Base-by-base conservation (phyloP, 495 filamentous ascomycete species). In the Penicillium herquei region DNA sequence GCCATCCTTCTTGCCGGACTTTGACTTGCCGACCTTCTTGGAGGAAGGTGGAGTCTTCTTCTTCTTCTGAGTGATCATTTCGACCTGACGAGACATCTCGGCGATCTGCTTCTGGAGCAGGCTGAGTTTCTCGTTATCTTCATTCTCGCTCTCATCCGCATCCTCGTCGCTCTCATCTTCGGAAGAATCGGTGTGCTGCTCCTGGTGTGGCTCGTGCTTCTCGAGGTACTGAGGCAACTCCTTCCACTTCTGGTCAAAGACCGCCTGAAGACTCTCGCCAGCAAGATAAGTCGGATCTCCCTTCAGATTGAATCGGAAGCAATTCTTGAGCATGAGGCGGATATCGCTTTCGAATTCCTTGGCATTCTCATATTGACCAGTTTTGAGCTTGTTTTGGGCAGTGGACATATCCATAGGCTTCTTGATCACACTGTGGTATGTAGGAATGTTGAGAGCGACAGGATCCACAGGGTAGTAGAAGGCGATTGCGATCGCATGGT, bases 341-440 rank as follows among this genome's bases (percentile, higher is more conserved):
- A 96, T 81, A 66, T 98, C 93, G 39, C 72, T 73, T 58, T 96
- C 87, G 58, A 98, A 90, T 35, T 98, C 94, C 69, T 89, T 89
- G 6, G 86, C 81, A 49, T 79, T 90, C 59, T 86, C 81, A 64
- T 97, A 98, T 48, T 89, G 83, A n/a, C 91, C 91, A 7, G 81
- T 78, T 51, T 84, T 83, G 17, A 96, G 78, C 70, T 96, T 96
- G 47, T 76, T 72, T 50, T 78, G 72, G 60, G 95, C 84, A 9
- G 91, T 97, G 3, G 78, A 74, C 21, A 98, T 74, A 63, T 98
- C 94, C 94, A 98, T 98, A 2, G 94, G 94, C 64, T 91, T 89
- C 76, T 95, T 97, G 71, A 98, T 89, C 59, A 98, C 74, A 61
- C 87, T 91, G 68, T 92, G 91, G 65, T 98, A 98, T 14, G 87